phyloP scores from a whole-genome alignment of 352 stramenopile genomes.

The Phytophthora lateralis region DNA sequence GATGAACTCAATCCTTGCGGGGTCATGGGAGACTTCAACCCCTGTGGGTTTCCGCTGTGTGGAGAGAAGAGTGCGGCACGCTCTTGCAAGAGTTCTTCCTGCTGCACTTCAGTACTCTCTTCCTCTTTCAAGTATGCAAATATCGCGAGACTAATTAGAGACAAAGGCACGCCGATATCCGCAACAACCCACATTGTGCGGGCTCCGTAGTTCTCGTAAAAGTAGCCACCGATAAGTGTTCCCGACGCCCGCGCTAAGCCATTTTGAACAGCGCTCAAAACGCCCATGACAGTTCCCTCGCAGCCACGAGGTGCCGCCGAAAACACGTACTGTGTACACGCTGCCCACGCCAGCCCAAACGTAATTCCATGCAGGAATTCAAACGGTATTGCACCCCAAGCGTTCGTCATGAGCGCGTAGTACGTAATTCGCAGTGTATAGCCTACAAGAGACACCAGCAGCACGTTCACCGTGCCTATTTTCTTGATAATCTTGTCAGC shows the following conservation, averaged over 20 bases:
- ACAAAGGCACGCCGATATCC: conserved; percentile 65
- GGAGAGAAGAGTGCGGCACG: conserved; percentile 29
- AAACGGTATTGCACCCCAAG: conserved; percentile 77
- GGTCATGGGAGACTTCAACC: conserved; percentile 25
- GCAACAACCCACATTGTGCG: conserved; percentile 70
- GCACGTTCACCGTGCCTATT: conserved; percentile 67
- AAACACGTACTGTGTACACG: conserved; percentile 77
- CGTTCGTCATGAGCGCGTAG: conserved; percentile 76
- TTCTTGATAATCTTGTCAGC: conserved; percentile 69
- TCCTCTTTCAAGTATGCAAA: conserved; percentile 72
- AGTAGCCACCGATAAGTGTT: conserved; percentile 73
- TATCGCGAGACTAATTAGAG: conserved; percentile 54
- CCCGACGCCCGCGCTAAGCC: conserved; percentile 59
- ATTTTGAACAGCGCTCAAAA: conserved; percentile 77
- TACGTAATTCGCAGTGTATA: conserved; percentile 69
- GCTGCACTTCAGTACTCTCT: conserved; percentile 10
- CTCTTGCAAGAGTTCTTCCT: conserved; percentile 26
- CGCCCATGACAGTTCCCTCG: conserved; percentile 72
- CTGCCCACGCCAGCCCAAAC: conserved; percentile 71
- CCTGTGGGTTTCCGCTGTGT: conserved; percentile 27
- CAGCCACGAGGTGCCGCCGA: conserved; percentile 51
- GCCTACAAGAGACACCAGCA: conserved; percentile 64
- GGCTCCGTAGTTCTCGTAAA: conserved; percentile 73
- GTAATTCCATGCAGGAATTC: conserved; percentile 79
- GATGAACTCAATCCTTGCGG: conserved; percentile 17